These are phyloP conservation scores for Trametes gibbosa DNA, from an alignment of 768 basidiomycete species.

Conservation along the genomic window DNA sequence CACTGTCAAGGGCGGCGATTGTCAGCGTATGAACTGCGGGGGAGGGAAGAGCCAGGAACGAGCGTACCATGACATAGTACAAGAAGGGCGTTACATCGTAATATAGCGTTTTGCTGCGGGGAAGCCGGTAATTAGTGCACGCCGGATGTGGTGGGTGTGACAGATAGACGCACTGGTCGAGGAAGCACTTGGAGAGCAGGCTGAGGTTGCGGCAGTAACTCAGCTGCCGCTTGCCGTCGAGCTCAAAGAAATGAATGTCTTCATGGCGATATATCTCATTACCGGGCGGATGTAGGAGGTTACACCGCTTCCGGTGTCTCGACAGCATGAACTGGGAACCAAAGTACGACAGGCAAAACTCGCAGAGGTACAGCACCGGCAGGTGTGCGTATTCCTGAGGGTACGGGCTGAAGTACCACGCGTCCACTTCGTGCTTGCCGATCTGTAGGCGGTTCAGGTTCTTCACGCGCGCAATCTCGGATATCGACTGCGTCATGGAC, in stretches of 20 bases:
- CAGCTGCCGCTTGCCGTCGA: constrained; percentile 94
- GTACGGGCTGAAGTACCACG: constrained; percentile 99
- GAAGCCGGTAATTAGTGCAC: constrained; percentile 20
- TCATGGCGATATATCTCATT: constrained; percentile 99
- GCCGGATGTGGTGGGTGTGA: not conserved
- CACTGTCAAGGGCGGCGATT: constrained; percentile 42
- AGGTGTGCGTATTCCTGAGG: constrained; percentile 97
- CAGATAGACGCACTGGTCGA: constrained; percentile 79
- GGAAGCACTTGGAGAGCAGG: constrained; percentile 94
- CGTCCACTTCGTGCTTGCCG: constrained; percentile 93
- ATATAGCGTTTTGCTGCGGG: constrained; percentile 88
- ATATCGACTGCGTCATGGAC: constrained; percentile 98
- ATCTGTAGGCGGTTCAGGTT: constrained; percentile 97
- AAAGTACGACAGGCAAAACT: constrained; percentile 95
- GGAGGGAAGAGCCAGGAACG: not conserved
- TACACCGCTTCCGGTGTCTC: constrained; percentile 90
- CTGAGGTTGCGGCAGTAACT: constrained; percentile 98
- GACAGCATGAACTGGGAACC: constrained; percentile 87
- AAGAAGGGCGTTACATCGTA: constrained; percentile 99
- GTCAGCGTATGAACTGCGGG: not conserved
- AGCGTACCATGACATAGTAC: constrained; percentile 95
- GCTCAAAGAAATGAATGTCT: constrained; percentile 96
- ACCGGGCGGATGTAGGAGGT: constrained; percentile 89
- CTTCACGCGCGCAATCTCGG: constrained; percentile 97
- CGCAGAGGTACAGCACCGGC: constrained; percentile 94